A percentile compares a stretch with the other conserved stretches of the same genome.
Conservation (phyloP, 768 basidiomycete genomes). For the Jaapia argillacea region DNA sequence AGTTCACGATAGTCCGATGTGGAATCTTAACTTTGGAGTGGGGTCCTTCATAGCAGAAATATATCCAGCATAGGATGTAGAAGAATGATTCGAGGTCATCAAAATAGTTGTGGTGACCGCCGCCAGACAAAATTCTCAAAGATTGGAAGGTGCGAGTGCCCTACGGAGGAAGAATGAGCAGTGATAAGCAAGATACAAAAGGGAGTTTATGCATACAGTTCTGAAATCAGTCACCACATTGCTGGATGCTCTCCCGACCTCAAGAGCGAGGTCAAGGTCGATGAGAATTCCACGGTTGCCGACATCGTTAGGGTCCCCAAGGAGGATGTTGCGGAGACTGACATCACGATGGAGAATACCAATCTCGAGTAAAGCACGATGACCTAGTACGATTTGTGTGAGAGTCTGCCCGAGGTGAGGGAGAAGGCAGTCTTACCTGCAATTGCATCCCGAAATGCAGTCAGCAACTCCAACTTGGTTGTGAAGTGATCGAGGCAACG, state of each 20-base stretch:
- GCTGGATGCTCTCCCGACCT: neutral
- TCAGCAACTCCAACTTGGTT: neutral
- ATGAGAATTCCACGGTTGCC: neutral
- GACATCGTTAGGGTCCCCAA: neutral
- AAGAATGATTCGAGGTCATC: neutral
- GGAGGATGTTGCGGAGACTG: neutral
- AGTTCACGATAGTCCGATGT: no score
- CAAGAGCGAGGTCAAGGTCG: neutral
- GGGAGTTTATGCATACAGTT: no score
- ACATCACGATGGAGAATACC: constrained; percentile 1
- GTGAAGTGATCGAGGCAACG: neutral
- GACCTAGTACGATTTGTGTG: neutral
- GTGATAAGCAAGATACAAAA: no score
- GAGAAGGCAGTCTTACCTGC: neutral
- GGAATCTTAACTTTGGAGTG: no score
- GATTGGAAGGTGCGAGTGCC: neutral
- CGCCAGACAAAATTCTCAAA: neutral
- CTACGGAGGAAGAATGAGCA: neutral
- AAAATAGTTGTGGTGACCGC: neutral
- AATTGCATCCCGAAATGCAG: neutral
- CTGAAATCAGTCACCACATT: neutral
- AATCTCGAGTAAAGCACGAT: neutral
- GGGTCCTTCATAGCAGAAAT: neutral
- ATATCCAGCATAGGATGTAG: neutral
- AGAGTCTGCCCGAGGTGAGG: neutral